Percentiles rank a stretch among this genome's conserved stretches.
Evolutionary conservation across 2,329 filamentous ascomycete species (phyloP).

Genomic region (Arthrobotrys megalospora): DNA sequence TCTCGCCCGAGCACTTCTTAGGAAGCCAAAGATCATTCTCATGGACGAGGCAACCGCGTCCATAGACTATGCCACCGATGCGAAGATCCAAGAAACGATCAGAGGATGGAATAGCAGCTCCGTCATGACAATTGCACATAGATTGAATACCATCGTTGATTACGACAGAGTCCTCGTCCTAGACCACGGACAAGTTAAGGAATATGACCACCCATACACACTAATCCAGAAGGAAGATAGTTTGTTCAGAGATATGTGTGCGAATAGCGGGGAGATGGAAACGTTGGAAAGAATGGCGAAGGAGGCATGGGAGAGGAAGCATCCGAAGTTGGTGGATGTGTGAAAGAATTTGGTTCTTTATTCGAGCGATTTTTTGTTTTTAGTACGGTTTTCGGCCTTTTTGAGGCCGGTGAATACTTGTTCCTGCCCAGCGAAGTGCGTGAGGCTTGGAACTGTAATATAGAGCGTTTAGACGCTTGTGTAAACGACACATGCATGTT

Average conservation of each 20-base stretch:
- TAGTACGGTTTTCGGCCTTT: not conserved
- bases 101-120: constrained; percentile 89
- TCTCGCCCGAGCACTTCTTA: constrained; percentile 91
- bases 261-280: constrained; percentile 64
- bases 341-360: not conserved
- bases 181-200: constrained; percentile 87
- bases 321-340: constrained; percentile 46
- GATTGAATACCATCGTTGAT: constrained; percentile 95
- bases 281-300: constrained; percentile 63
- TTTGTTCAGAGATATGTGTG: constrained; percentile 69
- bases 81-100: constrained; percentile 96
- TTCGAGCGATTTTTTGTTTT: constrained; percentile 28
- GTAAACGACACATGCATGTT: constrained; percentile 1
- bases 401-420: not conserved
- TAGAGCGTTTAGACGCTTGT: constrained; percentile 1
- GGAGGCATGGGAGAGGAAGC: constrained; percentile 62
- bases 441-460: constrained; percentile 3
- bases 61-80: constrained; percentile 95
- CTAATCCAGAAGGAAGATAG: constrained; percentile 81
- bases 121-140: constrained; percentile 95
- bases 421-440: not conserved
- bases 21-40: constrained; percentile 90
- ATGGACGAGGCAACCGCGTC: constrained; percentile 99
- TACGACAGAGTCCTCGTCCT: constrained; percentile 98
- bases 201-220: constrained; percentile 91